Percentiles rank a stretch among this genome's conserved stretches.
These are phyloP conservation scores for Tolypocladium cylindrosporum DNA, from an alignment of 2,329 filamentous ascomycete genomes.

Conservation along the genomic window DNA sequence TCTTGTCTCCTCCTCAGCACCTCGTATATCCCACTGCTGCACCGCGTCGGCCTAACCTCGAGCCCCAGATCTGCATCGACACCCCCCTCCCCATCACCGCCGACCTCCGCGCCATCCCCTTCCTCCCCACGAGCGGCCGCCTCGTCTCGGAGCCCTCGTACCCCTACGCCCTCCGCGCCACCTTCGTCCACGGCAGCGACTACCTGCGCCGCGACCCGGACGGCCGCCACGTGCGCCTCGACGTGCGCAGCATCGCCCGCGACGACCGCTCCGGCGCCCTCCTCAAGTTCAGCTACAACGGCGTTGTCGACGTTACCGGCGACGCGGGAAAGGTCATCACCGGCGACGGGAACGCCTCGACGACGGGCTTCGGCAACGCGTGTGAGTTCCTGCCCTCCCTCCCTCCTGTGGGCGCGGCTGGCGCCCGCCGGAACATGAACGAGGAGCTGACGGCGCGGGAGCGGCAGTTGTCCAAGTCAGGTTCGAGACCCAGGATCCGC, in stretches of 20 bases:
- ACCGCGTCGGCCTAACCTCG: neutral
- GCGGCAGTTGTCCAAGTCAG: neutral
- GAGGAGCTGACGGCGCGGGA: neutral
- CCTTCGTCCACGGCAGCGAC: constrained; percentile 27
- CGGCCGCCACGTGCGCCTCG: constrained; percentile 24
- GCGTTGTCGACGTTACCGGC: constrained; percentile 23
- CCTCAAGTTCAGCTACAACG: constrained; percentile 27
- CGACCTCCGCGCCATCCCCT: constrained; percentile 23
- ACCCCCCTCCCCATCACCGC: constrained; percentile 19
- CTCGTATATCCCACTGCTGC: neutral
- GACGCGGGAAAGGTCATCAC: constrained; percentile 22
- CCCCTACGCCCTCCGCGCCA: constrained; percentile 23
- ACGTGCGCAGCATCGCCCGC: constrained; percentile 25
- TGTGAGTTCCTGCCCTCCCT: neutral
- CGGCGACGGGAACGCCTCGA: constrained; percentile 23
- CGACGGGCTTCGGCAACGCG: constrained; percentile 13
- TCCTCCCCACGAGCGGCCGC: constrained; percentile 17
- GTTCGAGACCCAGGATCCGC: neutral
- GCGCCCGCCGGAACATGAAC: neutral
- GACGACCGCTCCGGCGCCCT: constrained; percentile 15
- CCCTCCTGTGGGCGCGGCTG: neutral
- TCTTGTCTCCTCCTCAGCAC: neutral
- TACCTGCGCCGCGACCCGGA: constrained; percentile 28
- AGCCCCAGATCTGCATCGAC: constrained; percentile 13
- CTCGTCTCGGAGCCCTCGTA: constrained; percentile 26